Conservation (phyloP, 495 filamentous ascomycete genomes). For the Aspergillus affinis region DNA sequence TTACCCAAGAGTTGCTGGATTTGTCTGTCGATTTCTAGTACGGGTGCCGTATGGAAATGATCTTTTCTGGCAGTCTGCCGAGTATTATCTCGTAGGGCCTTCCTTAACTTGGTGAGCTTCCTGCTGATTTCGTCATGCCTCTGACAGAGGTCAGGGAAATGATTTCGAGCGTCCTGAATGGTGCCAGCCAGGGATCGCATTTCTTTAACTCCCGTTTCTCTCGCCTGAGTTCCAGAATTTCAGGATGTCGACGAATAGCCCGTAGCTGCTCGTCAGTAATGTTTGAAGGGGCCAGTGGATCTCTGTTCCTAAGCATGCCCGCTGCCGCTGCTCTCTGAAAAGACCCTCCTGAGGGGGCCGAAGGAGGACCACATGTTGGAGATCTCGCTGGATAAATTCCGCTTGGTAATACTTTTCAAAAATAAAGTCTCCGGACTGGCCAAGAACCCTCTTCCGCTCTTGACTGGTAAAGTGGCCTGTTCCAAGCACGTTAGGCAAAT, state of each 20-base stretch:
- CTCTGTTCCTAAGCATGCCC: constrained; percentile 32
- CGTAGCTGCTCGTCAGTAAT: constrained; percentile 25
- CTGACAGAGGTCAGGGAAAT: constrained; percentile 29
- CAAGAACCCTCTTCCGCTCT: constrained; percentile 31
- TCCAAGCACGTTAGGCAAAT: too few relatives aligned
- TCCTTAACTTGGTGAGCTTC: constrained; percentile 25
- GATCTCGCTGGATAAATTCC: constrained; percentile 28
- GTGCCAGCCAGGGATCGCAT: constrained; percentile 31
- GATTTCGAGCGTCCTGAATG: constrained; percentile 20
- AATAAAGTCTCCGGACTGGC: constrained; percentile 27
- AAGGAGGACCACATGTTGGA: constrained; percentile 31
- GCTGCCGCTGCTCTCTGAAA: constrained; percentile 18
- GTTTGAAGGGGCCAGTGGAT: constrained; percentile 21
- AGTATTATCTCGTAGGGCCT: constrained; percentile 23
- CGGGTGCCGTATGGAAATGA: constrained; percentile 27
- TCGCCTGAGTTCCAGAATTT: constrained; percentile 24
- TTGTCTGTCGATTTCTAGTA: constrained; percentile 29
- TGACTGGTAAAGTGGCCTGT: constrained; percentile 32
- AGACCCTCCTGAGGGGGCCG: constrained; percentile 22
- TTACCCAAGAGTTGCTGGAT: constrained; percentile 28
- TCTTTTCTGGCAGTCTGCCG: constrained; percentile 30
- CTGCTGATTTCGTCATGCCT: constrained; percentile 22
- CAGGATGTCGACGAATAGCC: constrained; percentile 26
- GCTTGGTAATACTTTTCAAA: constrained; percentile 34
- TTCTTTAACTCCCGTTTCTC: constrained; percentile 33